A percentile compares a stretch with the other conserved stretches of the same genome.
Conservation (phyloP, 768 basidiomycete genomes). For the Solioccasus polychromus region DNA sequence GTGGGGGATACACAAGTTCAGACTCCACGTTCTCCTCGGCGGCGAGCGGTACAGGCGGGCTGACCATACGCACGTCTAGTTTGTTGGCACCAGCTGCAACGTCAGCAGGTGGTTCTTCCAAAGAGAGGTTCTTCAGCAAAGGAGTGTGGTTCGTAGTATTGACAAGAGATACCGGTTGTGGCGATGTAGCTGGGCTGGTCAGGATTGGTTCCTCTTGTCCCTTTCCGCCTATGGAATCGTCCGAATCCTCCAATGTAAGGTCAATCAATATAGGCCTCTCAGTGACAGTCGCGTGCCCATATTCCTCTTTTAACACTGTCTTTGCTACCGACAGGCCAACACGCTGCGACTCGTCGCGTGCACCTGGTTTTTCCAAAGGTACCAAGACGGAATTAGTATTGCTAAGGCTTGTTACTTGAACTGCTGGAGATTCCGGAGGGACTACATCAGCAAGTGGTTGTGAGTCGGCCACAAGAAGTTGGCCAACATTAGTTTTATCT, state of each 20-base stretch:
- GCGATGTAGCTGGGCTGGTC: constrained; percentile 2
- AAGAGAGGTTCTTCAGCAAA: constrained; percentile 19
- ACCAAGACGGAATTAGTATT: not conserved
- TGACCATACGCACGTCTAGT: constrained; percentile 23
- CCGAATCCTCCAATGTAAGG: constrained; percentile 25
- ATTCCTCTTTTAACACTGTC: not conserved
- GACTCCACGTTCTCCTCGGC: constrained; percentile 12
- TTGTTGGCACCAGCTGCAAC: not conserved
- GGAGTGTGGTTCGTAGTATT: constrained; percentile 17
- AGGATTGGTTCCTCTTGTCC: constrained; percentile 8
- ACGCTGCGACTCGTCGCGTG: not conserved
- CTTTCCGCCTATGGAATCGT: constrained; percentile 15
- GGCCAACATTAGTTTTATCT: not conserved
- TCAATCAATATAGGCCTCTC: constrained; percentile 26
- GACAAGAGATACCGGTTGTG: constrained; percentile 7
- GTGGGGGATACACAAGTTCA: constrained; percentile 6
- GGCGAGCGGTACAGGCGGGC: constrained; percentile 11
- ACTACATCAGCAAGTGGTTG: not conserved
- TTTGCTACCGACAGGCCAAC: not conserved
- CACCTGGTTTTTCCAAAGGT: not conserved
- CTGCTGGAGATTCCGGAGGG: not conserved
- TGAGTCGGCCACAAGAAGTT: not conserved
- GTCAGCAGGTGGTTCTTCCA: constrained; percentile 15
- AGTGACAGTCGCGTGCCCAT: not conserved
- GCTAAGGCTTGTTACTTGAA: not conserved